Evolutionary conservation across 2,329 filamentous ascomycete genomes (phyloP), one percentile per base, ranked within the genome.

Genomic region (Apiospora rasikravindrae): DNA sequence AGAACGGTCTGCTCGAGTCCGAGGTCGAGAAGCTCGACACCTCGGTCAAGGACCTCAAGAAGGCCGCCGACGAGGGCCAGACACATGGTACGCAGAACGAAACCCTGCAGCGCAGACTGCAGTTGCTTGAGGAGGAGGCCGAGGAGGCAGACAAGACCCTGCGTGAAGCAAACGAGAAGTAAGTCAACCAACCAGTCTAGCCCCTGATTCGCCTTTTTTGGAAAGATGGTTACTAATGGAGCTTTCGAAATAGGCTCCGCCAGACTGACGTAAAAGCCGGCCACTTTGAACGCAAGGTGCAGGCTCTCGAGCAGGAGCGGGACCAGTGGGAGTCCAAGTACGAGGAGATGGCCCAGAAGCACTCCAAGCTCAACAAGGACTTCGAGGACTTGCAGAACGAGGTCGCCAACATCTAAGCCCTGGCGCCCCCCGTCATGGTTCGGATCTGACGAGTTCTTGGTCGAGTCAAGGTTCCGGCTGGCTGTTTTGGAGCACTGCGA

Each of bases 201-300:
- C 44, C 44, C 45, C 44, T n/a, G 22, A n/a, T 2, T 45, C 2
- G n/a, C 13, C 22, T 29, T 16, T 72, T 73, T 40, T 33, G 14
- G 22, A 22, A 64, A 40, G n/a, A 64, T 64, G 61, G 69, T 49
- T 70, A 33, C 69, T 72, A 70, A 64, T 73, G 71, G 69, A 70
- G 74, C 76, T 70, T 71, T 74, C 64, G 44, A 72, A 72, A 76
- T 78, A 99, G 96, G 88, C 94, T 98, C 82, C 95, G 96, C 84
- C 95, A 98, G 88, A 98, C 96, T 86, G 96, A 99, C 84, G 95
- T 98, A 87, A 98, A 98, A 90, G 95, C 96, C 81, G 96, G 96
- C 80, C 96, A 99, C 88, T 98, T 96, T 86, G 96, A 99, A 88
- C 96, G 96, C 86, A 98, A 98, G 89, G 96, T 98, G 78, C 94